These are phyloP conservation scores for Gossypium schwendimanii DNA, from an alignment of 441 rosid species.

Conservation along the genomic window DNA sequence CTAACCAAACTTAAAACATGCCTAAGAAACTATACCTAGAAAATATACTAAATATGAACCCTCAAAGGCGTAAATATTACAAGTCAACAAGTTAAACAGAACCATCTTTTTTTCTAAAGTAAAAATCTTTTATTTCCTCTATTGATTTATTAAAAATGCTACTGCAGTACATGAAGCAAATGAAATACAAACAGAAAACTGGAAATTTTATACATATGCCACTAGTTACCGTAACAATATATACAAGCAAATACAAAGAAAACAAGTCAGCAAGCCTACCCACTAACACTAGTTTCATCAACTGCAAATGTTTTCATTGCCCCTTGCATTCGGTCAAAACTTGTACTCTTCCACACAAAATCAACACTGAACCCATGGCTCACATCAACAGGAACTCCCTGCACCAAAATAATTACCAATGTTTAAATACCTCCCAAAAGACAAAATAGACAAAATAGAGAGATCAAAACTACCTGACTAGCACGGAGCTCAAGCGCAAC, in stretches of 20 bases:
- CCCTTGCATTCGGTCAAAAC: slow-evolving; percentile 97
- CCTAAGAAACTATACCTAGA: not conserved
- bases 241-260: slow-evolving; percentile 9
- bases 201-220: not conserved
- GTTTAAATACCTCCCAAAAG: not conserved
- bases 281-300: slow-evolving; percentile 99
- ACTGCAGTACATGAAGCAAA: not conserved
- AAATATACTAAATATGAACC: not conserved
- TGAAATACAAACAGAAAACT: not conserved
- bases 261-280: slow-evolving; percentile 47
- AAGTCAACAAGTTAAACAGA: not conserved
- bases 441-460: not conserved
- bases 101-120: not conserved
- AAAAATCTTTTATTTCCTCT: not conserved
- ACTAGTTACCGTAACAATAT: not conserved
- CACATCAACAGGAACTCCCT: slow-evolving; percentile 94
- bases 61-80: not conserved
- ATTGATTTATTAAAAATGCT: not conserved
- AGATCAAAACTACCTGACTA: slow-evolving; percentile 60
- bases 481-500: slow-evolving; percentile 98
- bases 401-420: slow-evolving; percentile 19
- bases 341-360: slow-evolving; percentile 99
- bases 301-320: slow-evolving; percentile 99
- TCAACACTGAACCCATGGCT: slow-evolving; percentile 96
- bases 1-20: not conserved